Base-by-base conservation (phyloP, 495 filamentous ascomycete species). In the Neurospora sp. region DNA sequence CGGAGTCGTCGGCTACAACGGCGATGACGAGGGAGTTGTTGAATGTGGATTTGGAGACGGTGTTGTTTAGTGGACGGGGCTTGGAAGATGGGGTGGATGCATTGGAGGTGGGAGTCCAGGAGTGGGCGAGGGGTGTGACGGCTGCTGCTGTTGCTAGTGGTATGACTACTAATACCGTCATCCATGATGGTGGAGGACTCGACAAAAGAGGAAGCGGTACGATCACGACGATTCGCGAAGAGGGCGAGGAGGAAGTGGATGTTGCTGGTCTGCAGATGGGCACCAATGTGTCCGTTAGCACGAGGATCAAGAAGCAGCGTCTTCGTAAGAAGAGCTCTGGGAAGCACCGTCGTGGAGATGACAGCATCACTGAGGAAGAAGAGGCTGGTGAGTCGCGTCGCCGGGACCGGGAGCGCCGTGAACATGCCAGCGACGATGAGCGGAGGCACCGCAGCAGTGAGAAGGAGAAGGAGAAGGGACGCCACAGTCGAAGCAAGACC, bases 91-190 rank as follows among this genome's bases (percentile, higher is more conserved):
- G 75, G n/a, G 74, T 77, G 28, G 80, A 82, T 19, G 80, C 69
- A 1, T 73, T 80, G 11, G 79, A 79, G 59, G 74, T 72, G 24
- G 79, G 79, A 10, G 80, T 81, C 6, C 71, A 86, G 86, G 73
- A 87, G 83, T 78, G 88, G 88, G 71, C 86, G 69, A 74, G 85
- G 84, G 72, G 79, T 74, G 72, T 90, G 82, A 86, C 86, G 83
- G 81, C 82, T 78, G 74, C 81, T 78, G 72, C 82, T 3, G 72
- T 73, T 11, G 83, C n/a, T 81, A 85, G 28, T 15, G 54, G 54
- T 31, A 8, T 66, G 54, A 36, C 54, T 9, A 66, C 54, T 15
- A 36, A 66, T 36, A 66, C 15, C 15, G 54, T 66, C 54, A 66
- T 66, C 24, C 54, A 66, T 8, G 54, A 66, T 36, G 75, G 85